Conservation (phyloP, 2,329 filamentous ascomycete genomes). For the Aspergillus sp. region DNA sequence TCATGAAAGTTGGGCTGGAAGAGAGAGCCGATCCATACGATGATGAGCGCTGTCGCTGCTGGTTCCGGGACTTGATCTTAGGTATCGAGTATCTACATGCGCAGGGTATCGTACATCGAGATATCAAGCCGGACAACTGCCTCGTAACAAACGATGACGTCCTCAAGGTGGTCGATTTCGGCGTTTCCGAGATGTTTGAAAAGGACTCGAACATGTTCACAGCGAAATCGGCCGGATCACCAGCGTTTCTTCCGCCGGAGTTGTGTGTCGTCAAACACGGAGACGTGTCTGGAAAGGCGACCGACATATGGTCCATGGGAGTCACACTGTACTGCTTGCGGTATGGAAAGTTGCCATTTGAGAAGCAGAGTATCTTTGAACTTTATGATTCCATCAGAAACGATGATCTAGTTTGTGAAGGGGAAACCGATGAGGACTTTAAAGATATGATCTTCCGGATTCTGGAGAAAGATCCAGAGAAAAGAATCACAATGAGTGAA, state of each 20-base stretch:
- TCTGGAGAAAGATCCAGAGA: slow-evolving; percentile 78
- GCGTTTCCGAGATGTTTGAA: slow-evolving; percentile 98
- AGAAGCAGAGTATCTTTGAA: slow-evolving; percentile 71
- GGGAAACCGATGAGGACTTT: slow-evolving; percentile 63
- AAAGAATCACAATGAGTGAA: slow-evolving; percentile 76
- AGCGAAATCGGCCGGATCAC: slow-evolving; percentile 87
- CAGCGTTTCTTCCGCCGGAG: slow-evolving; percentile 90
- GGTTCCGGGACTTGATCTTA: slow-evolving; percentile 91
- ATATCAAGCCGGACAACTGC: slow-evolving; percentile 98
- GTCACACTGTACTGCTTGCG: slow-evolving; percentile 88
- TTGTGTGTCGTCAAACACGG: slow-evolving; percentile 82
- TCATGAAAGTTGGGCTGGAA: slow-evolving; percentile 92
- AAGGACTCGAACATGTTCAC: slow-evolving; percentile 84
- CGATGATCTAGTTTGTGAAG: slow-evolving; percentile 60
- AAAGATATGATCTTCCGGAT: slow-evolving; percentile 68
- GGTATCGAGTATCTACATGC: slow-evolving; percentile 95
- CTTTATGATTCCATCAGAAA: slow-evolving; percentile 83
- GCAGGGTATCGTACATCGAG: slow-evolving; percentile 89
- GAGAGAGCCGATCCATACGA: slow-evolving; percentile 77
- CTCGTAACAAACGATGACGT: slow-evolving; percentile 84
- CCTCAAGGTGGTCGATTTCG: slow-evolving; percentile 97
- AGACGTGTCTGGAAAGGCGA: slow-evolving; percentile 80
- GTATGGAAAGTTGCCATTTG: slow-evolving; percentile 85
- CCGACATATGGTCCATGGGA: slow-evolving; percentile 98
- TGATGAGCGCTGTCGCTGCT: slow-evolving; percentile 76